A percentile compares a stretch with the other conserved stretches of the same genome.
These are phyloP conservation scores for Phytophthora citricola DNA, from an alignment of 352 stramenopile species.

Conservation along the genomic window DNA sequence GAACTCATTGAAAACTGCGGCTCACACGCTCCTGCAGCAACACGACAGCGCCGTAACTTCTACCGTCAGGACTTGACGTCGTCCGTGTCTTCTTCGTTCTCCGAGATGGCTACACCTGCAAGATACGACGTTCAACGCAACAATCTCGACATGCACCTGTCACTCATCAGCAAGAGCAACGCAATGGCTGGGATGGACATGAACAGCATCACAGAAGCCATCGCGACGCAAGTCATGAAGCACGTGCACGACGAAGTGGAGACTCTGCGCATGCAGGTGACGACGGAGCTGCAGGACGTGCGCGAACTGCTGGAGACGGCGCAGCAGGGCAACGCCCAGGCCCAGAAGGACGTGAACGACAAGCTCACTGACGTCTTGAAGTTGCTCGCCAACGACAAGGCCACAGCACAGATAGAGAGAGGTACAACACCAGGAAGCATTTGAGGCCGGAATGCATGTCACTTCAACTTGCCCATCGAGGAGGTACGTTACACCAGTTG, in stretches of 20 bases:
- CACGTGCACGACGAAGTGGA: constrained; percentile 42
- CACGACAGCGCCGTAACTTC: constrained; percentile 26
- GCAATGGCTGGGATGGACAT: constrained; percentile 20
- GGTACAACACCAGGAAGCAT: background rate
- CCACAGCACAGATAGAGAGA: constrained; percentile 10
- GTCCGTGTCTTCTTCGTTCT: constrained; percentile 39
- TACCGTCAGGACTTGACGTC: constrained; percentile 33
- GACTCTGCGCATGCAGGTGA: constrained; percentile 39
- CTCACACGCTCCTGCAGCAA: constrained; percentile 11
- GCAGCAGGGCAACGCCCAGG: constrained; percentile 19
- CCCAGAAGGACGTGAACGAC: constrained; percentile 26
- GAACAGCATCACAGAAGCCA: constrained; percentile 32
- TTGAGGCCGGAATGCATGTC: background rate
- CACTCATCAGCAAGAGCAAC: constrained; percentile 25
- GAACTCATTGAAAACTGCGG: constrained; percentile 41
- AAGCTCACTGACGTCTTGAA: constrained; percentile 35
- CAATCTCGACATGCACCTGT: constrained; percentile 36
- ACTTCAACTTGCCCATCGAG: constrained; percentile 31
- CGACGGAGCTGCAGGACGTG: constrained; percentile 40
- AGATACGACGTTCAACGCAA: constrained; percentile 16
- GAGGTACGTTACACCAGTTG: constrained; percentile 5
- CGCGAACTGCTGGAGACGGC: constrained; percentile 35
- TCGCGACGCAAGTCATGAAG: constrained; percentile 43
- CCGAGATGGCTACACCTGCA: constrained; percentile 4
- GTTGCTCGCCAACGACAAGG: constrained; percentile 25